These are phyloP conservation scores for Pseudozyma flocculosa DNA, from an alignment of 1,284 basidiomycete genomes.

Conservation along the genomic window DNA sequence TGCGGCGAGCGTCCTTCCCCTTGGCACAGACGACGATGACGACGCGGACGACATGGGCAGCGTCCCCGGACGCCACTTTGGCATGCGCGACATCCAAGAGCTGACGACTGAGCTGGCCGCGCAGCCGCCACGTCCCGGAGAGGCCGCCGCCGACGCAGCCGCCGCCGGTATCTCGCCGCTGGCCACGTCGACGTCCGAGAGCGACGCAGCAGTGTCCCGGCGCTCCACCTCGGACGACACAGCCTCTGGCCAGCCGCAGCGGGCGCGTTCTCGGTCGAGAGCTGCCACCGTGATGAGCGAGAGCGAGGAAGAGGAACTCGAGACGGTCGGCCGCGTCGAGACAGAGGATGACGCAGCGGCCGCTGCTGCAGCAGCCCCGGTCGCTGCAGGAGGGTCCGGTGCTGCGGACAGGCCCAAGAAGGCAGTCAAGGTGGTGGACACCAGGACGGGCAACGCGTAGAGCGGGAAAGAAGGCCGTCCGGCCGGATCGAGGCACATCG, in stretches of 20 bases:
- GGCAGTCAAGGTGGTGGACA: constrained; percentile 23
- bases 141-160: too few relatives aligned
- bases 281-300: constrained; percentile 32
- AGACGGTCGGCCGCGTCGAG: constrained; percentile 14
- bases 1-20: too few relatives aligned
- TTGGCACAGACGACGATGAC: neutral
- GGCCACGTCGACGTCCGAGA: too few relatives aligned
- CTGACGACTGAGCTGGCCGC: neutral
- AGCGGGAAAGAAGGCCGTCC: too few relatives aligned
- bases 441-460: constrained; percentile 3
- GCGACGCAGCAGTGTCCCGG: too few relatives aligned
- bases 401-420: constrained; percentile 17
- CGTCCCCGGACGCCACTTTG: neutral
- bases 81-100: neutral
- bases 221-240: too few relatives aligned
- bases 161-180: too few relatives aligned
- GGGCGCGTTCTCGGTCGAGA: neutral
- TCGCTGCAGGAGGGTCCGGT: too few relatives aligned
- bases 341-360: neutral
- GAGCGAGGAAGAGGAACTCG: constrained; percentile 26
- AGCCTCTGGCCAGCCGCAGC: too few relatives aligned
- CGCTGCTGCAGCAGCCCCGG: too few relatives aligned
- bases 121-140: neutral
- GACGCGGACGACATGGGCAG: neutral
- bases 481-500: too few relatives aligned